These are phyloP conservation scores for Blastomyces parvus DNA, from an alignment of 2,329 filamentous ascomycete species.

Conservation along the genomic window DNA sequence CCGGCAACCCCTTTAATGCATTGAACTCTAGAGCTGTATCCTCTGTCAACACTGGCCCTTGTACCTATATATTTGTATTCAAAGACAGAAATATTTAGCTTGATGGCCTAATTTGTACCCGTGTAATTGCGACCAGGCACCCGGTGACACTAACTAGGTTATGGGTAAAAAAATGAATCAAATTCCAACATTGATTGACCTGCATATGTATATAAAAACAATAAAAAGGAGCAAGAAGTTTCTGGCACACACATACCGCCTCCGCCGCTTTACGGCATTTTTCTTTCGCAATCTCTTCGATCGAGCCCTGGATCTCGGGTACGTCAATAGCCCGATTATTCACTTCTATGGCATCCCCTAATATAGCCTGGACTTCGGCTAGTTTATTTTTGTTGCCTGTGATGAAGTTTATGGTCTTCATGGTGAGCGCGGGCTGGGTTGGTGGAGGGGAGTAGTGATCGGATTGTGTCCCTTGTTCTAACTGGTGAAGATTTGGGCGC, in stretches of 20 bases:
- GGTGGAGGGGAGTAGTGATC: neutral
- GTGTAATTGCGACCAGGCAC: neutral
- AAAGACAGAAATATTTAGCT: neutral
- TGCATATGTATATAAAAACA: neutral
- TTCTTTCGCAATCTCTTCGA: conserved; percentile 82
- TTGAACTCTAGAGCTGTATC: conserved; percentile 93
- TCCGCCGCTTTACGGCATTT: conserved; percentile 80
- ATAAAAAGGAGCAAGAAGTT: neutral
- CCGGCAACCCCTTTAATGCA: conserved; percentile 80
- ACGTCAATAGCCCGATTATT: conserved; percentile 68
- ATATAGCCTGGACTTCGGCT: conserved; percentile 75
- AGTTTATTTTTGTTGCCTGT: conserved; percentile 95
- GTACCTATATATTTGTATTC: conserved; percentile 44
- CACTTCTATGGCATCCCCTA: conserved; percentile 63
- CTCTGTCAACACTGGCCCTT: conserved; percentile 85
- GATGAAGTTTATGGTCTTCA: conserved; percentile 71
- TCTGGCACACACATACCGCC: conserved; percentile 46
- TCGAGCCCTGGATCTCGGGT: conserved; percentile 79
- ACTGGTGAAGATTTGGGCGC: no score
- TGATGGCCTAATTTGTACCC: neutral
- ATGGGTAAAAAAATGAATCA: neutral
- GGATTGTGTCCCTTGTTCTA: no score
- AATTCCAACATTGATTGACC: neutral
- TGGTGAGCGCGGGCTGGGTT: conserved; percentile 17
- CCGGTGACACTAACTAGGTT: neutral